Evolutionary conservation across 768 basidiomycete species (phyloP).

Genomic region (Leccinum sublutescens): DNA sequence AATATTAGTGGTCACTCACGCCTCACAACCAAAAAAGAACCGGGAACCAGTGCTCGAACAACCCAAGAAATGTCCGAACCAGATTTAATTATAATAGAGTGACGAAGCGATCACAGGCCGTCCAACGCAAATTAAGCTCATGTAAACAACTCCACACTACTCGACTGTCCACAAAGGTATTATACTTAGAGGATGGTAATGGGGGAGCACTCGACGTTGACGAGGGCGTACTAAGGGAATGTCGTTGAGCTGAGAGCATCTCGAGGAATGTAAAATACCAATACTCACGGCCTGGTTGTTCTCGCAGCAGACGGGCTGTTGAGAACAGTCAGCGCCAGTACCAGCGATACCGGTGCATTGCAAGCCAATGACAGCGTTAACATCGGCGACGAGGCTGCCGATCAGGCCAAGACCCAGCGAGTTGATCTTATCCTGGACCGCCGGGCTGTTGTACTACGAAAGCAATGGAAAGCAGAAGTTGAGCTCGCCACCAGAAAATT

Average conservation of each 20-base stretch:
- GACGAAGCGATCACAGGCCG: background rate
- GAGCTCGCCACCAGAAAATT: background rate
- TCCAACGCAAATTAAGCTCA: background rate
- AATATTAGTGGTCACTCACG: too few relatives aligned
- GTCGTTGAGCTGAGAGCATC: background rate
- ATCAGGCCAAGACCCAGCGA: background rate
- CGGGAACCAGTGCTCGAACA: background rate
- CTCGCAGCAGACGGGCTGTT: background rate
- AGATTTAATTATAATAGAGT: background rate
- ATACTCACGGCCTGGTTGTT: background rate
- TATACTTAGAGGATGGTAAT: background rate
- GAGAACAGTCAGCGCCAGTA: background rate
- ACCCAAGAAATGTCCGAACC: background rate
- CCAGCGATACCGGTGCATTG: background rate
- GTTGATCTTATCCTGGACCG: background rate
- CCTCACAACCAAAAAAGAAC: too few relatives aligned
- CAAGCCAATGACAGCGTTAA: background rate
- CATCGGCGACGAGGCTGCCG: background rate
- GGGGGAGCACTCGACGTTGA: background rate
- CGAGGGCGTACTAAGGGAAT: background rate
- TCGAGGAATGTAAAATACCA: background rate
- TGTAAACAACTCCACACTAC: background rate
- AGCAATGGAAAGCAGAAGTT: background rate
- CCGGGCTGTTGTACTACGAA: too few relatives aligned
- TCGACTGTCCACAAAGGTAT: background rate